These are phyloP conservation scores for Stagonosporopsis chrysanthemi DNA, from an alignment of 2,329 filamentous ascomycete species.

Conservation along the genomic window DNA sequence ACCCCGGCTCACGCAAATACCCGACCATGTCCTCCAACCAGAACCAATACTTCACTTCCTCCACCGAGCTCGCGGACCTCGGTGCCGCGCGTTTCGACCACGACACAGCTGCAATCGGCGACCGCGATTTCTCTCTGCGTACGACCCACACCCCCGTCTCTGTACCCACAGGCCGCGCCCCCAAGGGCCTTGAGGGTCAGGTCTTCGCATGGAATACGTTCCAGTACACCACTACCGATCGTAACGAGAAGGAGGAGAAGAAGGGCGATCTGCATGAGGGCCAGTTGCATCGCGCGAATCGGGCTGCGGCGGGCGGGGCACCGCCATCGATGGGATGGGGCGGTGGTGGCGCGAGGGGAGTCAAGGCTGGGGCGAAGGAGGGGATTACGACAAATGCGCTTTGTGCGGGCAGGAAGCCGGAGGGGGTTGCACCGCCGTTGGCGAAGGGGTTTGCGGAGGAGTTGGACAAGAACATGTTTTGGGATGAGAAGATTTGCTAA, in stretches of 20 bases:
- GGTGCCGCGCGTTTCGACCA: constrained; percentile 40
- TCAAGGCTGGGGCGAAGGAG: background rate
- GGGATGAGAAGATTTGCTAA: constrained; percentile 35
- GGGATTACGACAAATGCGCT: constrained; percentile 19
- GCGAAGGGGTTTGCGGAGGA: constrained; percentile 43
- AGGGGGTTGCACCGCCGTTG: constrained; percentile 26
- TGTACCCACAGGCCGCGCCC: constrained; percentile 32
- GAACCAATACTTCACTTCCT: constrained; percentile 15
- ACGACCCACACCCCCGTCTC: constrained; percentile 25
- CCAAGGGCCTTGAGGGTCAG: constrained; percentile 35
- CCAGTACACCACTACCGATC: constrained; percentile 36
- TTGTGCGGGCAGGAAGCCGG: constrained; percentile 33
- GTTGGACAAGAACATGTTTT: constrained; percentile 41
- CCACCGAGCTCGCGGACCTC: constrained; percentile 39
- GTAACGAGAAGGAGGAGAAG: constrained; percentile 36
- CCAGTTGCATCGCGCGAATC: constrained; percentile 43
- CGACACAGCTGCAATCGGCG: constrained; percentile 38
- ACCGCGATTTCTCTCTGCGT: constrained; percentile 39
- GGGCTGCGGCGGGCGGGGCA: constrained; percentile 28
- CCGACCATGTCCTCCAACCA: background rate
- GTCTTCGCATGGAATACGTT: constrained; percentile 43
- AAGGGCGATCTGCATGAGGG: constrained; percentile 48
- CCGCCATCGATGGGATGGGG: background rate
- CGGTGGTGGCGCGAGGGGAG: constrained; percentile 2
- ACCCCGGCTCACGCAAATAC: background rate